These are phyloP conservation scores for Populus tremula DNA, from an alignment of 345 rosid genomes.

Conservation along the genomic window DNA sequence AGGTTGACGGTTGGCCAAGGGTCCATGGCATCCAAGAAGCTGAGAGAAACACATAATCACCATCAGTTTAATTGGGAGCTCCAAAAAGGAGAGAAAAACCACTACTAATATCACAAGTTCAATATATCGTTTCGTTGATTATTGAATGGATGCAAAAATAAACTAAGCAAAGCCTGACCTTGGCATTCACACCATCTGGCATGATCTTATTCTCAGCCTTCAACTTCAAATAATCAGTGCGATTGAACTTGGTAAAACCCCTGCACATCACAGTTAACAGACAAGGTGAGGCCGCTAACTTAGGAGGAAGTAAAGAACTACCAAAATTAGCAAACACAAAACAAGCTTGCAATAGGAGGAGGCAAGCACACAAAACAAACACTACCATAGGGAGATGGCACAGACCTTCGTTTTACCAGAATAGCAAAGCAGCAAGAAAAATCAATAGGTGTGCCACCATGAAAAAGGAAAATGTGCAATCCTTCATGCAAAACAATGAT, in stretches of 20 bases:
- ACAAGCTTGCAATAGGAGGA: background rate
- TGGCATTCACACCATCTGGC: conserved; percentile 73
- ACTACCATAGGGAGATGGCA: too few species aligned
- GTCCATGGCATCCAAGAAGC: conserved; percentile 79
- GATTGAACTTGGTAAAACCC: conserved; percentile 69
- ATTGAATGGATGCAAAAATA: background rate
- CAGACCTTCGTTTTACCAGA: too few species aligned
- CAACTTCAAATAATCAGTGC: conserved; percentile 50
- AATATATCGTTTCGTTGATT: too few species aligned
- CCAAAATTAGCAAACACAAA: background rate
- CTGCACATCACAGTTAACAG: conserved; percentile 27
- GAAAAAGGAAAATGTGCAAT: background rate
- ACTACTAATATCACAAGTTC: too few species aligned
- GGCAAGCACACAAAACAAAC: background rate
- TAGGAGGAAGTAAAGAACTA: background rate
- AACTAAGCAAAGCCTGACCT: conserved; percentile 35
- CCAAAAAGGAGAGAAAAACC: background rate
- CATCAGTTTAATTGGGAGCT: background rate
- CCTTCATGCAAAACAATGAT: background rate
- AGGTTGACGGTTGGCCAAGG: conserved; percentile 53
- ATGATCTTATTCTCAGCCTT: conserved; percentile 58
- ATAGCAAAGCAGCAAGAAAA: background rate
- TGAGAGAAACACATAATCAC: conserved; percentile 16
- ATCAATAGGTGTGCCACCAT: background rate
- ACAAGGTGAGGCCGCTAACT: background rate